A percentile compares a stretch with the other conserved stretches of the same genome.
These are phyloP conservation scores for Phytophthora macrochlamydospora DNA, from an alignment of 352 stramenopile species.

Conservation along the genomic window DNA sequence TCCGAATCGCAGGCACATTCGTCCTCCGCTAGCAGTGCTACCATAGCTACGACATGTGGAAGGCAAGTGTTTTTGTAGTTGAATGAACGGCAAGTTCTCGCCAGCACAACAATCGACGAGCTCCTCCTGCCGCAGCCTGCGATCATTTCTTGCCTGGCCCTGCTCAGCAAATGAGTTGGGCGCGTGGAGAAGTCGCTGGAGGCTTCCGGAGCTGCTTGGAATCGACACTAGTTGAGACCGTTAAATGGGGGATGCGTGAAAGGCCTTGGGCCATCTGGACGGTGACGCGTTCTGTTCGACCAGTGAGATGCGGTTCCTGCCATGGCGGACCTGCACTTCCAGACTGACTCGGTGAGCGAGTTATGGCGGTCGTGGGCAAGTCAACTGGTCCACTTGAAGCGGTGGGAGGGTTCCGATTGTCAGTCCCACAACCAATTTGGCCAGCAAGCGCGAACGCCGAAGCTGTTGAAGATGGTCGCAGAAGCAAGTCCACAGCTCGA, in stretches of 20 bases:
- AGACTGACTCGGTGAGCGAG: no score
- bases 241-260: not conserved
- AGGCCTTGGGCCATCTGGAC: conserved; percentile 15
- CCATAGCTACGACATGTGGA: not conserved
- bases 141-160: not conserved
- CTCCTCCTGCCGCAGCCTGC: no score
- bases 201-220: no score
- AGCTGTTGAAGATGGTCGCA: not conserved
- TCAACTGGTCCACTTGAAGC: not conserved
- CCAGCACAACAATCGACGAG: no score
- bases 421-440: not conserved
- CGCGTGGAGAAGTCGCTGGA: no score
- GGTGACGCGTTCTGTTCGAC: conserved; percentile 22
- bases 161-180: not conserved
- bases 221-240: no score
- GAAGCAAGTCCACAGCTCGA: conserved; percentile 28
- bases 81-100: no score
- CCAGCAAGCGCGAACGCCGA: not conserved
- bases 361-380: not conserved
- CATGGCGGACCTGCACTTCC: conserved; percentile 13
- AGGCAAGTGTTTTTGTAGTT: no score
- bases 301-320: conserved; percentile 16
- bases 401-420: not conserved
- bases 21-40: no score
- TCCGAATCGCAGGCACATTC: no score